These are phyloP conservation scores for Gymnopilus junonius DNA, from an alignment of 768 basidiomycete species.

Conservation along the genomic window DNA sequence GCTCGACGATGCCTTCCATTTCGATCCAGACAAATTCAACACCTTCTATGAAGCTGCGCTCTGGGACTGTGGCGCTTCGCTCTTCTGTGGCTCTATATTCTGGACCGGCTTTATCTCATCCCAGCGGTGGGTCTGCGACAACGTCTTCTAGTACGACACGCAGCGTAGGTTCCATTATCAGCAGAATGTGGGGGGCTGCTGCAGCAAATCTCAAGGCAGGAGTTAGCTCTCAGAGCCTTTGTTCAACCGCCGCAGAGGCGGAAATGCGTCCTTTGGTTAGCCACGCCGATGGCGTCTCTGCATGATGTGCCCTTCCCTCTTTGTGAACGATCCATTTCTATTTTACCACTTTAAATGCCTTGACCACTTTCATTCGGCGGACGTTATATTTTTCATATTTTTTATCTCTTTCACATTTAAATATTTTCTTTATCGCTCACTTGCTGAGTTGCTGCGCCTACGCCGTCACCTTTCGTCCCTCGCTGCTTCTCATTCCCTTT, in stretches of 20 bases:
- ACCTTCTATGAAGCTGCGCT: conserved; percentile 18
- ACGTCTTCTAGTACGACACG: conserved; percentile 10
- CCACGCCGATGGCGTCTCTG: background rate
- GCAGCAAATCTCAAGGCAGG: conserved; percentile 32
- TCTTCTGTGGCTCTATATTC: conserved; percentile 11
- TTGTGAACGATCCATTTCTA: background rate
- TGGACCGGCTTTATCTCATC: background rate
- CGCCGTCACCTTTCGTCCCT: background rate
- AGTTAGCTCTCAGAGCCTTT: conserved; percentile 19
- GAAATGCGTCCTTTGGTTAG: conserved; percentile 19
- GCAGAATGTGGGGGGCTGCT: conserved; percentile 77
- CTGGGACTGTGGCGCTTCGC: conserved; percentile 23
- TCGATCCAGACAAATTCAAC: conserved; percentile 12
- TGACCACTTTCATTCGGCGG: background rate
- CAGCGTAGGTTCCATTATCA: conserved; percentile 58
- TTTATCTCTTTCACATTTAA: background rate
- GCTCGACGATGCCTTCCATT: conserved; percentile 37
- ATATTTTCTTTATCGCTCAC: background rate
- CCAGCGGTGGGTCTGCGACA: background rate
- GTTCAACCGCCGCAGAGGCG: conserved; percentile 3
- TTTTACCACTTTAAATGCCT: background rate
- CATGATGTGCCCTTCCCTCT: background rate
- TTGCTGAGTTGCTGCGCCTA: conserved; percentile 1
- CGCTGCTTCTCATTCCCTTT: background rate
- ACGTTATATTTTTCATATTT: conserved; percentile 4